Conservation (phyloP, 225 moss, liverwort and hornwort species). For the Physcomitrellopsis africana region DNA sequence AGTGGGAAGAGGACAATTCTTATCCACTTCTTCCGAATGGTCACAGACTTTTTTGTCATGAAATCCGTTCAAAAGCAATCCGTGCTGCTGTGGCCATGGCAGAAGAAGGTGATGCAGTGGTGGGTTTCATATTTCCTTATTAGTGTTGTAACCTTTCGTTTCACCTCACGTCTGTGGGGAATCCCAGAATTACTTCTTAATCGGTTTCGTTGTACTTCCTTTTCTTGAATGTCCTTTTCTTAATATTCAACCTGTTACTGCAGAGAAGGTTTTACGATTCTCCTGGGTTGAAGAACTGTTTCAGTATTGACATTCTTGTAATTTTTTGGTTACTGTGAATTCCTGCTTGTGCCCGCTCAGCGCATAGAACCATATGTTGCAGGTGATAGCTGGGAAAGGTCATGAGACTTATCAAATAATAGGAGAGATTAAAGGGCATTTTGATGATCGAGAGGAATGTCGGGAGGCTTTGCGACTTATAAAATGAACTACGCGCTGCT, state of each 20-base stretch:
- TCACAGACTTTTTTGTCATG: conserved; percentile 85
- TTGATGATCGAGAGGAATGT: conserved; percentile 96
- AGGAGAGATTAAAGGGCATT: conserved; percentile 81
- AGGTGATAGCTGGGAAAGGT: conserved; percentile 98
- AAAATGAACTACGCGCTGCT: conserved; percentile 88
- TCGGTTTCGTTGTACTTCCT: too few species aligned
- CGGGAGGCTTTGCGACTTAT: conserved; percentile 95
- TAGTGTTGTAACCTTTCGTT: too few species aligned
- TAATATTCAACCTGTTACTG: too few species aligned
- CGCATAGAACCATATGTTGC: conserved; percentile 11
- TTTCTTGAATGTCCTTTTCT: too few species aligned
- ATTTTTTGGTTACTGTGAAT: too few species aligned
- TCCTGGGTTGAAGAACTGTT: background rate
- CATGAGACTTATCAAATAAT: conserved; percentile 96
- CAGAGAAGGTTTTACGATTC: background rate
- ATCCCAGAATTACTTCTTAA: too few species aligned
- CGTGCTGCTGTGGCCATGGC: conserved; percentile 99
- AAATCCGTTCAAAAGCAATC: conserved; percentile 89
- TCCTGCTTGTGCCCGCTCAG: too few species aligned
- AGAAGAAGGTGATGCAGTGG: conserved; percentile 99
- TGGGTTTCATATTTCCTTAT: conserved; percentile 27
- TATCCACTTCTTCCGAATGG: conserved; percentile 96
- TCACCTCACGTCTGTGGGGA: too few species aligned
- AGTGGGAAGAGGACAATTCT: conserved; percentile 85
- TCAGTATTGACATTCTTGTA: background rate